Conservation (phyloP, 345 rosid genomes). For the Cardamine chenopodiifolia region DNA sequence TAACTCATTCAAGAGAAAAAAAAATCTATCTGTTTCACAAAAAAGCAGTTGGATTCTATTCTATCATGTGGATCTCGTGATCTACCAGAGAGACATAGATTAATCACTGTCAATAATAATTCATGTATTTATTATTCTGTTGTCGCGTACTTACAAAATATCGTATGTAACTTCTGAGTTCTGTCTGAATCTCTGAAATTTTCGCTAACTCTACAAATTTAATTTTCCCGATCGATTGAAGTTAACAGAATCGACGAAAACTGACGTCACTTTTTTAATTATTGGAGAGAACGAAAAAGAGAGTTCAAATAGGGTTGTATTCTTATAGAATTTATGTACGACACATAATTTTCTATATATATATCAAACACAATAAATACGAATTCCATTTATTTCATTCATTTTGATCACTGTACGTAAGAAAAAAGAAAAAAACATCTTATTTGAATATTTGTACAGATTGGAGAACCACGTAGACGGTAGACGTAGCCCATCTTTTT, state of each 20-base stretch:
- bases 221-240: constrained; percentile 38
- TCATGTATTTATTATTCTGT: constrained; percentile 42
- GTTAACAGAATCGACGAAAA: constrained; percentile 32
- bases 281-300: constrained; percentile 30
- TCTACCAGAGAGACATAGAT: constrained; percentile 40
- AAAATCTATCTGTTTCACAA: constrained; percentile 11
- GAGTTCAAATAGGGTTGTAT: constrained; percentile 27
- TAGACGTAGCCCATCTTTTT: constrained; percentile 24
- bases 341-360: background rate
- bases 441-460: constrained; percentile 29
- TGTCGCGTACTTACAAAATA: constrained; percentile 32
- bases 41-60: constrained; percentile 41
- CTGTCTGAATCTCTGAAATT: constrained; percentile 41
- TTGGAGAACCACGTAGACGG: constrained; percentile 36
- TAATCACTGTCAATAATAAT: constrained; percentile 44
- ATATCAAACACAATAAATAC: constrained; percentile 27
- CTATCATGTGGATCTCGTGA: constrained; percentile 48
- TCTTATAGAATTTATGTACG: background rate
- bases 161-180: constrained; percentile 26
- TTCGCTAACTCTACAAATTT: constrained; percentile 37
- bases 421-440: background rate
- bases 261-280: constrained; percentile 32
- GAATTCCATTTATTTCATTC: constrained; percentile 9
- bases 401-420: constrained; percentile 28
- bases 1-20: constrained; percentile 13